Conservation (phyloP, 306 rosid genomes). For the Medicago arabica region DNA sequence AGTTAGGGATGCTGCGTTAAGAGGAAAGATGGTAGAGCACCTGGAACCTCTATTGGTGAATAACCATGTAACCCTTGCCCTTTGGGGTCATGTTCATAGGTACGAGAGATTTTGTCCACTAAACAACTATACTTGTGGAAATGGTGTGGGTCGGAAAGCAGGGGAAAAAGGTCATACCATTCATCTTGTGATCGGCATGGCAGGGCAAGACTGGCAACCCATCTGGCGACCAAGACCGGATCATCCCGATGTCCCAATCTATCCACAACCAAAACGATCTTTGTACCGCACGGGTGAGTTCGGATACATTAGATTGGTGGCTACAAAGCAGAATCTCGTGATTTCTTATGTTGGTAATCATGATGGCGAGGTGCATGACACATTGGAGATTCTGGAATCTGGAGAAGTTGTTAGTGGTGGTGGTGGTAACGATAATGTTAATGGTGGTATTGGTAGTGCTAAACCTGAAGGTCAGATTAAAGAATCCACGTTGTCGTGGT, state of each 20-base stretch:
- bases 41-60: constrained; percentile 84
- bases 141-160: constrained; percentile 42
- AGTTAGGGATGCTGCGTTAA: constrained; percentile 62
- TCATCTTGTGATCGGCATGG: constrained; percentile 95
- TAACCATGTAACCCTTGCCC: constrained; percentile 77
- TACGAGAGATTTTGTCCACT: constrained; percentile 86
- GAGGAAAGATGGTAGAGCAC: constrained; percentile 73
- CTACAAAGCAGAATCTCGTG: constrained; percentile 66
- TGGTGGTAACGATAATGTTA: not conserved
- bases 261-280: constrained; percentile 77
- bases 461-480: constrained; percentile 36
- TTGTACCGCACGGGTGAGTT: constrained; percentile 89
- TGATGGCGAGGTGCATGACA: constrained; percentile 80
- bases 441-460: constrained; percentile 23
- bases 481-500: constrained; percentile 55
- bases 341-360: constrained; percentile 84
- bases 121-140: constrained; percentile 80
- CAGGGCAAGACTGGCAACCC: constrained; percentile 93
- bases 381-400: constrained; percentile 67
- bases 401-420: constrained; percentile 59
- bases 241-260: constrained; percentile 71
- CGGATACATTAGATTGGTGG: constrained; percentile 85
- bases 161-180: constrained; percentile 58
- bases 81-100: constrained; percentile 96
- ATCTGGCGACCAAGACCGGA: constrained; percentile 76